Conservation (phyloP, 2,329 filamentous ascomycete species). For the Colletotrichum tanaceti region DNA sequence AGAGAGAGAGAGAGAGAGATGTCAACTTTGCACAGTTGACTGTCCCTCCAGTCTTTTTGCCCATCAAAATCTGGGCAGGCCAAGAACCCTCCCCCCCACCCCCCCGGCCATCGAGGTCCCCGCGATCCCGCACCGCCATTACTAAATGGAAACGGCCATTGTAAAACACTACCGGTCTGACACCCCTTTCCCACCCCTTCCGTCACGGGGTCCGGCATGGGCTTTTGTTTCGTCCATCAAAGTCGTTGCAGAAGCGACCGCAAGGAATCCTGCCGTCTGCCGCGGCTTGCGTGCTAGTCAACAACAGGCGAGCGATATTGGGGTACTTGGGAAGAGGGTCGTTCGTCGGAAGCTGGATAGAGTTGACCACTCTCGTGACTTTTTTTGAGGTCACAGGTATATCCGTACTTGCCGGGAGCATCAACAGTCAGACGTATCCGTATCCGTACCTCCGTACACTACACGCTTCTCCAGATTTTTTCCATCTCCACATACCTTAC, state of each 20-base stretch:
- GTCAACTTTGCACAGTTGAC: background rate
- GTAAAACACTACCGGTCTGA: conserved; percentile 37
- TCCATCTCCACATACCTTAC: background rate
- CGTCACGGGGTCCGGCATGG: conserved; percentile 32
- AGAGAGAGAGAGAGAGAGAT: too few species aligned
- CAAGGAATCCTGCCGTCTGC: background rate
- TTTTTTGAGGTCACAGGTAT: background rate
- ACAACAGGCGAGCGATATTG: conserved; percentile 10
- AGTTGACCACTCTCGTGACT: background rate
- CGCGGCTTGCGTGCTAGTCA: conserved; percentile 29
- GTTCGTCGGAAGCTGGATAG: background rate
- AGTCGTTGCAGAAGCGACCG: conserved; percentile 3
- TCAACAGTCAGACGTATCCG: background rate
- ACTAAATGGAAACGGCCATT: conserved; percentile 40
- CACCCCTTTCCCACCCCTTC: background rate
- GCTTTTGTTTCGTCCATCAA: conserved; percentile 37
- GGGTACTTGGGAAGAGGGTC: background rate
- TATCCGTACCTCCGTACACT: background rate
- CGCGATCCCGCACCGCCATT: conserved; percentile 37
- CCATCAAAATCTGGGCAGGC: conserved; percentile 4
- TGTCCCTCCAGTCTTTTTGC: background rate
- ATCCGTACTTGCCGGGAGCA: background rate
- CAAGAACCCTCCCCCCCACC: conserved; percentile 11
- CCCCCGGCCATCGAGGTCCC: conserved; percentile 29
- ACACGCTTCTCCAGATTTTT: background rate